Evolutionary conservation across 2,329 filamentous ascomycete genomes (phyloP).

Genomic region (Colletotrichum cuscutae): DNA sequence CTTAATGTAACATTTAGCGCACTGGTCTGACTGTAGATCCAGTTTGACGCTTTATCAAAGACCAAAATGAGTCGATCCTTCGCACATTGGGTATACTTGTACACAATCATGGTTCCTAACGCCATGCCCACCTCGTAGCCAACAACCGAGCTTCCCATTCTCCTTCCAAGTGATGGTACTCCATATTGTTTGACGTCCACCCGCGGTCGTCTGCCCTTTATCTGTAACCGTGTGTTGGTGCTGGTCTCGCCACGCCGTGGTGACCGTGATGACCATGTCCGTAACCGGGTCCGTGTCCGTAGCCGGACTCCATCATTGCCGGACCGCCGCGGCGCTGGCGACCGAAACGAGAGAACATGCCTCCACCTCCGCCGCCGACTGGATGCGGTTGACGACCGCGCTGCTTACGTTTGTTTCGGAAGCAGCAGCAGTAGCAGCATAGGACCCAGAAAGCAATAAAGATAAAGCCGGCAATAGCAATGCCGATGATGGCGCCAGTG

Average conservation of each 20-base stretch:
- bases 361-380: constrained; percentile 1
- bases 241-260: constrained; percentile 9
- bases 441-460: constrained; percentile 23
- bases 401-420: constrained; percentile 30
- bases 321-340: constrained; percentile 16
- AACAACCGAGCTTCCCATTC: neutral
- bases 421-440: constrained; percentile 35
- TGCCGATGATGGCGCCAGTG: constrained; percentile 33
- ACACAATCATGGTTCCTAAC: neutral
- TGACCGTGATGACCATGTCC: neutral
- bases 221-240: constrained; percentile 17
- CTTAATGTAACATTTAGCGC: constrained; percentile 5
- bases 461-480: constrained; percentile 33
- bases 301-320: constrained; percentile 27
- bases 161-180: neutral
- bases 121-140: no score
- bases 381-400: constrained; percentile 2
- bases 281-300: neutral
- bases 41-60: neutral
- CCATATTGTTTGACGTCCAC: no score
- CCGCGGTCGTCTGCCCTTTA: neutral
- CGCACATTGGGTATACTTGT: neutral
- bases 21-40: neutral
- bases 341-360: constrained; percentile 17
- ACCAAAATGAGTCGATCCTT: neutral